Percentiles rank a stretch among this genome's conserved stretches.
Conservation (phyloP, 129 eudicot species). For the Flaveria brownii region DNA sequence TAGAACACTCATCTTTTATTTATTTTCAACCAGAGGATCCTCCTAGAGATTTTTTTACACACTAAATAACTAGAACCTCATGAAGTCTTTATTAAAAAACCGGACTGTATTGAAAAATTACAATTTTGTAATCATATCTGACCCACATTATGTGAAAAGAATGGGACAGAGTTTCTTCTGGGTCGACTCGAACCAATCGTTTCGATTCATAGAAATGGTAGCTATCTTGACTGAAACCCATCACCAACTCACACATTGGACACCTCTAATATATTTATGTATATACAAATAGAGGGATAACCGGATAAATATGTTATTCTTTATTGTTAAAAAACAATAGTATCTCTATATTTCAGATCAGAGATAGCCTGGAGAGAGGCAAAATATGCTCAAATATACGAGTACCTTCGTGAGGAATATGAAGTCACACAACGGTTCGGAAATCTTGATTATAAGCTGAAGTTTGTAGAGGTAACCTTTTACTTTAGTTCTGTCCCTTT, state of each 20-base stretch:
- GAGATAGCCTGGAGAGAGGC: conserved; percentile 99
- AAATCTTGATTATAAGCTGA: conserved; percentile 80
- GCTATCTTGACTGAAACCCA: not conserved
- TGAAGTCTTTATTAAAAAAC: no score
- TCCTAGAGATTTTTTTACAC: not conserved
- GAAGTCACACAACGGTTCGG: conserved; percentile 96
- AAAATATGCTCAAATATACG: conserved; percentile 82
- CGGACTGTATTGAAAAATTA: not conserved
- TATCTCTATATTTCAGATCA: conserved; percentile 49
- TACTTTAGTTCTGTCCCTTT: not conserved
- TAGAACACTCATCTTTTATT: not conserved
- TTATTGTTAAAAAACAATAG: not conserved
- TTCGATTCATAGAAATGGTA: not conserved
- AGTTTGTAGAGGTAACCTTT: conserved; percentile 82
- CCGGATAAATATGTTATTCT: not conserved
- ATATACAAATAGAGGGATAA: not conserved
- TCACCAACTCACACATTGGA: not conserved
- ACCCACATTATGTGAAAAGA: not conserved
- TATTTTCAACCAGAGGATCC: not conserved
- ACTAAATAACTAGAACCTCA: conserved; percentile 7
- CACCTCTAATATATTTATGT: not conserved
- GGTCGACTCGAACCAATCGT: not conserved
- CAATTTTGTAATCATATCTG: not conserved
- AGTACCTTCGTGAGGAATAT: conserved; percentile 93
- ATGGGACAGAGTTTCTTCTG: not conserved